Percentiles rank a stretch among this genome's conserved stretches.
phyloP scores from a whole-genome alignment of 805 yeast genomes.

The Barnettozyma siamensis region DNA sequence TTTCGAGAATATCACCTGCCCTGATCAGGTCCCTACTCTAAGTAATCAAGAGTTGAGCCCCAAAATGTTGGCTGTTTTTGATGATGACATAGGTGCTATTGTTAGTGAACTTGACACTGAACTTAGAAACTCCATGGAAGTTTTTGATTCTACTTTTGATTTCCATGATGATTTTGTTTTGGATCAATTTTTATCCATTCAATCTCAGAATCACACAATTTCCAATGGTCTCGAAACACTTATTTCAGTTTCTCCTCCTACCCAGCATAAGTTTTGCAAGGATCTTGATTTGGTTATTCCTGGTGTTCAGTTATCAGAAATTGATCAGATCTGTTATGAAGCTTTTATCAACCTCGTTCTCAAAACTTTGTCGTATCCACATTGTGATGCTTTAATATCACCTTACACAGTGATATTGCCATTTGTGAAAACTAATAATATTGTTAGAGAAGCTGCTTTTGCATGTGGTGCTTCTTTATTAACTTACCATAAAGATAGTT shows the following conservation, averaged over 20 bases:
- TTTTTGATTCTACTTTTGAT: background rate
- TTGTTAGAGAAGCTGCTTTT: constrained; percentile 20
- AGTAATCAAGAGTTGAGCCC: constrained; percentile 1
- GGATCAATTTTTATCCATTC: constrained; percentile 22
- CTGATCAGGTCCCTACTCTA: no score
- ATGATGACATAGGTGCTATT: background rate
- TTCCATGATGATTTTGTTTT: constrained; percentile 10
- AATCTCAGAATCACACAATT: constrained; percentile 8
- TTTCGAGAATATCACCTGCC: no score
- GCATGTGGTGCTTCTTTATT: constrained; percentile 25
- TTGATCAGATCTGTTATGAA: constrained; percentile 19
- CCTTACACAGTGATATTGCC: constrained; percentile 19
- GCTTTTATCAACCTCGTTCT: constrained; percentile 18
- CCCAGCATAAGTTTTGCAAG: no score
- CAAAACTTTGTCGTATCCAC: constrained; percentile 21
- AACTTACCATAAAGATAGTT: constrained; percentile 19
- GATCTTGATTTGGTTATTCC: constrained; percentile 6
- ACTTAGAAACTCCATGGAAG: background rate
- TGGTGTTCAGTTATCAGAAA: constrained; percentile 14
- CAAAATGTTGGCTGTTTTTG: background rate
- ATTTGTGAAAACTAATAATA: constrained; percentile 12
- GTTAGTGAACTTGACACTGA: background rate
- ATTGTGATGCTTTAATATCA: constrained; percentile 17
- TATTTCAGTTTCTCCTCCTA: no score
- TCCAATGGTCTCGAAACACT: no score